These are phyloP conservation scores for Pythium apleroticum DNA, from an alignment of 352 stramenopile genomes.

Conservation along the genomic window DNA sequence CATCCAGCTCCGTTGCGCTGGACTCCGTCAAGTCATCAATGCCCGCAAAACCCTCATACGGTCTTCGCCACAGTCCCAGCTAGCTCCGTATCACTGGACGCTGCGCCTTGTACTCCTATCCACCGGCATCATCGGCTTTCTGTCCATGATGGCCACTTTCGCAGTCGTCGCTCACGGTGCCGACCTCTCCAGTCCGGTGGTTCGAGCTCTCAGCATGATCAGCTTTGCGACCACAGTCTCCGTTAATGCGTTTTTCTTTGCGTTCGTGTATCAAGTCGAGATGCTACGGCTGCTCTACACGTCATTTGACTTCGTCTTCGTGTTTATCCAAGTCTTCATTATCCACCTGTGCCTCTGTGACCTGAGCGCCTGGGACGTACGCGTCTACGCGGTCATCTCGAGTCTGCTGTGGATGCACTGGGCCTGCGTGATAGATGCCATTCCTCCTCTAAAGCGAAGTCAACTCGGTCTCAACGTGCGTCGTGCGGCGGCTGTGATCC, in stretches of 20 bases:
- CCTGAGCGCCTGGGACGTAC: neutral
- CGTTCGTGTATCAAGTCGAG: neutral
- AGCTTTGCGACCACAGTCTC: neutral
- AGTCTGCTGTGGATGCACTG: conserved; percentile 34
- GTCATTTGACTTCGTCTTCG: neutral
- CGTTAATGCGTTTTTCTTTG: neutral
- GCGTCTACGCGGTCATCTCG: neutral
- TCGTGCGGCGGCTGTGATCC: neutral
- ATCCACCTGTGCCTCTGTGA: neutral
- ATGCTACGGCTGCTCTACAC: neutral
- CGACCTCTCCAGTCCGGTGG: neutral
- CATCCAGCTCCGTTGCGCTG: neutral
- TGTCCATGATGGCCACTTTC: neutral
- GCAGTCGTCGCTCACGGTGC: neutral
- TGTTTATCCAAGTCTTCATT: neutral
- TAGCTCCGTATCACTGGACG: neutral
- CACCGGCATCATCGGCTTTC: neutral
- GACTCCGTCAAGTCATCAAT: neutral
- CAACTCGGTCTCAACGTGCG: neutral
- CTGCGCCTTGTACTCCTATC: neutral
- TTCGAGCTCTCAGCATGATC: neutral
- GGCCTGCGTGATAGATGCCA: conserved; percentile 4
- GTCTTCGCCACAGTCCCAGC: neutral
- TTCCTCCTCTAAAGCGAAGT: conserved; percentile 6
- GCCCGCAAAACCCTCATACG: neutral